Base-by-base conservation (phyloP, 2,329 filamentous ascomycete genomes). In the Arachnomyces sp. region DNA sequence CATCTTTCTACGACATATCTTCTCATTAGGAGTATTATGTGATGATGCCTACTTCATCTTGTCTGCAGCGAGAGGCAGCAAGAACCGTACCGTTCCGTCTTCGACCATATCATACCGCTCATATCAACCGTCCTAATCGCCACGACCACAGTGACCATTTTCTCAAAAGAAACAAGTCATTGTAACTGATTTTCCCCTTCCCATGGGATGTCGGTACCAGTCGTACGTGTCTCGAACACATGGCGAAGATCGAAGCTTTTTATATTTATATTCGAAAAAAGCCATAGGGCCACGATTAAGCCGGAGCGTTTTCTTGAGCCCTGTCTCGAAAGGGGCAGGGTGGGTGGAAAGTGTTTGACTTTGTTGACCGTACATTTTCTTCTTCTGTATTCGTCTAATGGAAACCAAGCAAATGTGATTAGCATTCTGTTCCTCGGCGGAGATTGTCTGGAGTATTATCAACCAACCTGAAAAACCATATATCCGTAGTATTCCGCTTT, bases 291-390 rank as follows among this genome's bases (percentile, higher is more conserved):
- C 85, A 82, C 86, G 83, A 94, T 92, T 95, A 95, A 95, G 89
- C 89, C 88, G 89, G 89, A 94, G 88, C 86, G 78, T 78, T 81
- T 82, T 81, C 80, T 89, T 82, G 77, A 86, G 81, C 79, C 75
- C 79, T 74, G 72, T 71, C 68, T 77, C 71, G 85, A 94, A 69
- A 93, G 84, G 78, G 72, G 63, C 63, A 67, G 72, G 80, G 79
- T 84, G 86, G 82, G 80, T 95, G 84, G 86, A 82, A 78, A 81
- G 75, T 72, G 86, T 78, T 94, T 95, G 89, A 94, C 86, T 95
- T 86, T 85, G 85, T 78, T 81, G 84, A 77, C 82, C 84, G 72
- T 67, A 92, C 85, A 90, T 76, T 44, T 39, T 11, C 7, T 17
- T 34, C 31, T 17, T 29, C 9, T 14, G 21, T 25, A 25, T 31